phyloP scores from a whole-genome alignment of 331 rosid species.

The Telfairia occidentalis region DNA sequence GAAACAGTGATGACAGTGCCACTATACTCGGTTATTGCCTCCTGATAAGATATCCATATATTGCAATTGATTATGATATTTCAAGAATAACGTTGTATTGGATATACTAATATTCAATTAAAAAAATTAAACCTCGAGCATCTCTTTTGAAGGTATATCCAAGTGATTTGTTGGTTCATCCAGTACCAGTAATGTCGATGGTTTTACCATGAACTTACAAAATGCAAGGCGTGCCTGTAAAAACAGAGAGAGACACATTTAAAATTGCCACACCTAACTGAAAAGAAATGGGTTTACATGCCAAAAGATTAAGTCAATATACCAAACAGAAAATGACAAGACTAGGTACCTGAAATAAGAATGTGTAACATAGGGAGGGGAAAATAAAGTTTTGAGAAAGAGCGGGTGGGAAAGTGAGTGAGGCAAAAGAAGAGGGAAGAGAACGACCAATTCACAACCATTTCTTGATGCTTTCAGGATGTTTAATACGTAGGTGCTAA shows the following conservation, averaged over 20 bases:
- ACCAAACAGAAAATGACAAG: neutral
- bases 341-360: neutral
- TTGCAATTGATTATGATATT: slow-evolving; percentile 1
- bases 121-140: slow-evolving; percentile 63
- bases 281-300: neutral
- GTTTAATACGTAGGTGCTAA: too few relatives aligned
- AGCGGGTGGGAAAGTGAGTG: neutral
- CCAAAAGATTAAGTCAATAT: neutral
- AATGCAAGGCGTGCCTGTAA: slow-evolving; percentile 83
- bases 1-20: slow-evolving; percentile 85
- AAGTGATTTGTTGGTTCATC: slow-evolving; percentile 97
- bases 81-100: neutral
- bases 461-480: too few relatives aligned
- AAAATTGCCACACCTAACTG: slow-evolving; percentile 1
- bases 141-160: slow-evolving; percentile 93
- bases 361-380: neutral
- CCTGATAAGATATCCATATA: slow-evolving; percentile 39
- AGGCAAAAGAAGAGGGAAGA: neutral
- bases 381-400: neutral
- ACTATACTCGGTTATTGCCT: slow-evolving; percentile 63
- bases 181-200: slow-evolving; percentile 66
- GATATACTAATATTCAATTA: neutral
- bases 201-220: slow-evolving; percentile 89
- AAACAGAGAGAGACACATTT: slow-evolving; percentile 17
- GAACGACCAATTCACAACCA: too few relatives aligned